Percentiles rank a stretch among this genome's conserved stretches.
Conservation (phyloP, 2,329 filamentous ascomycete species). For the Monosporascus ibericus region DNA sequence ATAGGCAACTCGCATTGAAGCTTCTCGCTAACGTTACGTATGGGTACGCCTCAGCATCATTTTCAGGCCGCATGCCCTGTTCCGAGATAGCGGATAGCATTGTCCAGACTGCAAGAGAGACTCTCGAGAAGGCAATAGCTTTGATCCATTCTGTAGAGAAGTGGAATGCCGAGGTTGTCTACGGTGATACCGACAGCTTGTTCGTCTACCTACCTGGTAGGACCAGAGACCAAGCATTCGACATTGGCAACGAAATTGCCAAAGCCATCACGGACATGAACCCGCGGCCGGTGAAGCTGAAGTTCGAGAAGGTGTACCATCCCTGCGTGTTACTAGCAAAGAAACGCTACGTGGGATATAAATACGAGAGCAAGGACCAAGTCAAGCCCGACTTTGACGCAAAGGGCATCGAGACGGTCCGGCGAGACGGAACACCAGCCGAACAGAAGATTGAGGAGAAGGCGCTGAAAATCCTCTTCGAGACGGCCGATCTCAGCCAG, state of each 20-base stretch:
- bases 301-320: conserved; percentile 98
- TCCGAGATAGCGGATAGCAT: conserved; percentile 98
- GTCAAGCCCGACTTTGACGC: conserved; percentile 85
- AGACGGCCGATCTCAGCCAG: conserved; percentile 79
- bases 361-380: conserved; percentile 78
- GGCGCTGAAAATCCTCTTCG: conserved; percentile 80
- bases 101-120: conserved; percentile 92
- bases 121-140: conserved; percentile 86
- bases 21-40: conserved; percentile 98
- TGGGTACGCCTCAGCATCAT: conserved; percentile 93
- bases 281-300: conserved; percentile 86
- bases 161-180: conserved; percentile 96
- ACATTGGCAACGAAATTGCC: conserved; percentile 88
- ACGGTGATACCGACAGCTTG: conserved; percentile 93
- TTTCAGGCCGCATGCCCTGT: conserved; percentile 96
- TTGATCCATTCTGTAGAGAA: conserved; percentile 80
- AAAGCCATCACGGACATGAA: conserved; percentile 83
- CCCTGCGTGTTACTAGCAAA: conserved; percentile 92
- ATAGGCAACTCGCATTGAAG: conserved; percentile 88
- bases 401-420: conserved; percentile 96
- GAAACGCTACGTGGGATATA: conserved; percentile 97
- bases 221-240: conserved; percentile 82
- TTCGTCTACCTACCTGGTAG: conserved; percentile 87
- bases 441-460: conserved; percentile 97
- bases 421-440: conserved; percentile 87